phyloP scores from a whole-genome alignment of 2,329 filamentous ascomycete genomes.

The Colletotrichum viniferum region DNA sequence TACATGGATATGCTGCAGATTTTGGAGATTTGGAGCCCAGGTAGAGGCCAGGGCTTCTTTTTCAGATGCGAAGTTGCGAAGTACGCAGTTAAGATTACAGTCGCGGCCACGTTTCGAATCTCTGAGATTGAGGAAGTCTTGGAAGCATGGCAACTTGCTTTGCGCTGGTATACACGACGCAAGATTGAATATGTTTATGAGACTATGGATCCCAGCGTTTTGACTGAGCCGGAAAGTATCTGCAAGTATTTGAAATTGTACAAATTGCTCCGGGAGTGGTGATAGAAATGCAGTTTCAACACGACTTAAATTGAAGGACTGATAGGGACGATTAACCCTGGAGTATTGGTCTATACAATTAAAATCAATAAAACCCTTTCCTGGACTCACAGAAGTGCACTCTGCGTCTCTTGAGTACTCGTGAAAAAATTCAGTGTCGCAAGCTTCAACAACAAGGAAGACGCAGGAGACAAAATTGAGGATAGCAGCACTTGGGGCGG shows the following conservation, averaged over 20 bases:
- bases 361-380: fast-evolving
- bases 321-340: not conserved
- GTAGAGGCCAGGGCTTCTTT: not conserved
- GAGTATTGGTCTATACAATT: not conserved
- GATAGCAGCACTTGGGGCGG: not conserved
- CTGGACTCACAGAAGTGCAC: not conserved
- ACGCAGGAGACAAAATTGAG: not conserved
- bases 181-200: not conserved
- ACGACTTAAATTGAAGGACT: not conserved
- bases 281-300: not conserved
- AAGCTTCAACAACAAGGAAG: not conserved
- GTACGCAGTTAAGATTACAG: not conserved
- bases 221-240: not conserved
- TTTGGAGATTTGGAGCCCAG: not conserved
- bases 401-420: not conserved
- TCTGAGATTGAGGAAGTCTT: not conserved
- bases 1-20: not conserved
- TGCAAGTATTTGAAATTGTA: not conserved
- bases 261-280: not conserved
- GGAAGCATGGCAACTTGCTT: not conserved
- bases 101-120: not conserved
- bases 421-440: not conserved
- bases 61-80: not conserved
- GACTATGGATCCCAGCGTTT: not conserved
- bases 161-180: not conserved